Conservation (phyloP, 139 green algal genomes). For the Ulvella scutata region DNA sequence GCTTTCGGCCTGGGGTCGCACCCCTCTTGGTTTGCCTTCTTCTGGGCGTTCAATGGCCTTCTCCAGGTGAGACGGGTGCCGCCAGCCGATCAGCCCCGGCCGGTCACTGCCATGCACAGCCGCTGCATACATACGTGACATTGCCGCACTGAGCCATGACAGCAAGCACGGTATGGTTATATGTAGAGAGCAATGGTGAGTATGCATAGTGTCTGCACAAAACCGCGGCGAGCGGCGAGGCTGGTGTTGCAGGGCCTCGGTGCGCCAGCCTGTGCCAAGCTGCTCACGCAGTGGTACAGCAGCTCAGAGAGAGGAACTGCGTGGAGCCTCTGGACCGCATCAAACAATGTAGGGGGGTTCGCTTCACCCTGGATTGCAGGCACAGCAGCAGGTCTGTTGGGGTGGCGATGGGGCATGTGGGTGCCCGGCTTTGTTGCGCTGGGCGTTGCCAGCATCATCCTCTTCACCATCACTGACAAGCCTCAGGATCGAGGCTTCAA, state of each 20-base stretch:
- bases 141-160: too few species aligned
- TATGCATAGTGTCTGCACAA: too few species aligned
- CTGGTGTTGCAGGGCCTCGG: background rate
- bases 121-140: too few species aligned
- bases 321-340: background rate
- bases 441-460: background rate
- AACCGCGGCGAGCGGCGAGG: too few species aligned
- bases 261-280: background rate
- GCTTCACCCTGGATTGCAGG: background rate
- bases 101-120: too few species aligned
- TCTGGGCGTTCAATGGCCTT: background rate
- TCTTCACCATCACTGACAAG: conserved; percentile 1
- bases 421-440: background rate
- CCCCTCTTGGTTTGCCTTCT: background rate
- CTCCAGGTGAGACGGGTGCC: background rate
- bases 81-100: too few species aligned
- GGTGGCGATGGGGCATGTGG: background rate
- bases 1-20: background rate
- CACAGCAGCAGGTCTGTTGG: background rate
- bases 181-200: too few species aligned
- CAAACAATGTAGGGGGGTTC: background rate
- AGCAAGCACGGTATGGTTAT: too few species aligned
- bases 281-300: background rate
- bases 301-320: background rate
- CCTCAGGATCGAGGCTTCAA: background rate